Evolutionary conservation across 164 flowering plant species (phyloP), one percentile per base, ranked within the genome.

Genomic region (Sedum album): DNA sequence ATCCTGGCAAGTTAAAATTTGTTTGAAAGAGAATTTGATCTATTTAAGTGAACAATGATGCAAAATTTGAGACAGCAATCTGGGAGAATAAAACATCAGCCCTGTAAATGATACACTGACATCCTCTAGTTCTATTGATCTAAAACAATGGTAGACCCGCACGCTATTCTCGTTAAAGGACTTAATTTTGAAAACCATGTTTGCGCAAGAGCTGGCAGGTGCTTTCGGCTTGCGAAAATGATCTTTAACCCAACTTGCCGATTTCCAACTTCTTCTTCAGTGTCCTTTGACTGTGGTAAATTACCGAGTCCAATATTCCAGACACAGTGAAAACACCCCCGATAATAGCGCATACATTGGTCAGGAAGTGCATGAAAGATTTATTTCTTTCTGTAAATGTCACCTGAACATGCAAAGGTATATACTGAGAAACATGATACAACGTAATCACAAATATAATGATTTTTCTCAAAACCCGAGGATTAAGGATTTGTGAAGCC

Each of bases 251-350:
- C 64, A 76, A 82, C 74, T 87, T 89, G 31, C 90, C 91, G 10
- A 84, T 64, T 71, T 83, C 78, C 78, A 79, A 76, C 69, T 86
- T 85, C 79, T 87, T 87, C 84, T 81, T 85, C 48, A 87, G 82
- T 48, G 82, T 80, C 41, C 68, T 79, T 20, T 83, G 88, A 66
- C 91, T 86, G 66, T 85, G 88, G 73, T 84, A 89, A 9, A 87
- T 44, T 42, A 87, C 83, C 2, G 95, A 76, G 73, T 89, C 95
- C 23, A 89, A 42, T 38, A 89, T 85, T 6, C 90, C 91, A 2
- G 88, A 78, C 48, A 89, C 82, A 0, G 95, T 83, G 78, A 89
- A 89, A 31, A 87, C 73, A 48, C 91, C 94, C 85, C 94, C 94
- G 73, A 86, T 64, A 36, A 88, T 82, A 33, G 94, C 94, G 72